Base-by-base conservation (phyloP, 192 early-diverging fungal species). In the Allomyces macrogynus region DNA sequence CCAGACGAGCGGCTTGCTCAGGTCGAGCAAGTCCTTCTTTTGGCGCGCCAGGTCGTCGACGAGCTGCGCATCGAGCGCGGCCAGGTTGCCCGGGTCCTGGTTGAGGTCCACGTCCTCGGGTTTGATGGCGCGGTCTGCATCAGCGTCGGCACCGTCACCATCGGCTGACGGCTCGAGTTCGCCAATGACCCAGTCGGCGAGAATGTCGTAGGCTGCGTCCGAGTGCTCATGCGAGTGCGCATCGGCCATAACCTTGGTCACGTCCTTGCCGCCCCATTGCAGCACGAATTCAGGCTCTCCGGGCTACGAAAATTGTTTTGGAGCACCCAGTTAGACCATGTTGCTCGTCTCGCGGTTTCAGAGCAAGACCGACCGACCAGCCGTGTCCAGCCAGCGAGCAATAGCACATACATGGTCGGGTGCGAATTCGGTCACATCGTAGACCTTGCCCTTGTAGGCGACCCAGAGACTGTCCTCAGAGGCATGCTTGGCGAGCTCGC, bases 201-300 rank as follows among this genome's bases (percentile, higher is more conserved):
- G 82, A 69, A 95, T 82, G 26, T 88, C 85, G 75, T 91, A 97
- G 0, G 92, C 92, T 9, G 82, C 73, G 26, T 87, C 84, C 1
- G 88, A 87, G 72, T 97, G 94, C 8, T 68, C 66, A 71, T 97
- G 92, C 68, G 78, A 75, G 65, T 77, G 66, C 32, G 77, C 68
- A 75, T 95, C 91, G 54, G 81, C 76, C 89, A 95, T 87, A 26
- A 84, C 79, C 26, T 73, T 73, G 0, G 86, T 83, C 20, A 91
- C 82, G 74, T 95, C 89, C 57, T 83, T 75, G 32, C 95, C 95
- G 54, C 80, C 92, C 72, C 88, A 86, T 70, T 93, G 84, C 70
- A 90, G 73, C 26, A 97, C 78, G 42, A 86, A 74, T 24, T 97
- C 93, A 24, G 85, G 86, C 12, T 92, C 95, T 44, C 95, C 95